Evolutionary conservation across 169 alveolate species (phyloP), one percentile per base, ranked within the genome.

Genomic region (Plasmodium vinckei): DNA sequence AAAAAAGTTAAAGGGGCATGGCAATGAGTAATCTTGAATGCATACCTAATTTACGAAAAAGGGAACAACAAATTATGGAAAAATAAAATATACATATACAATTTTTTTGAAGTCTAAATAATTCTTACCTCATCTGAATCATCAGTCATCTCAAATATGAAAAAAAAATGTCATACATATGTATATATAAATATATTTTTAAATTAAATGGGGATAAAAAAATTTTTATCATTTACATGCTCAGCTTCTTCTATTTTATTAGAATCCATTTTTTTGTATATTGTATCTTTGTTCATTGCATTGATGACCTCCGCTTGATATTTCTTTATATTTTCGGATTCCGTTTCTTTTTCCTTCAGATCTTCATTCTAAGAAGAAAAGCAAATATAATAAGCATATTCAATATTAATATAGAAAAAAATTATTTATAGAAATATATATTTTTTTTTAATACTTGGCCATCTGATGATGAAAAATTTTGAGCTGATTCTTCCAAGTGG

Each of bases 261-360:
- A 3, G 77, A 6, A 64, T 64, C 88, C 46, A 77, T 63, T 13
- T 77, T 77, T 77, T 77, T 57, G 65, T 77, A 77, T 15, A 64
- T 25, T n/a, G 49, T 64, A 9, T 63, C 68, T 13, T 77, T 51
- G 33, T 54, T 77, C 88, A 77, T 77, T 15, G 88, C 19, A 69
- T 77, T 63, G 65, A 77, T 77, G 44, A 77, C 75, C 46, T 77
- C 71, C 57, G 88, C 88, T 25, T 77, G 88, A 15, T 77, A 77
- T 10, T 77, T 77, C 71, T 57, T 77, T 39, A 77, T 57, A 53
- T 77, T 49, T 19, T 33, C 57, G 13, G 42, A 33, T 1, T 77
- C 88, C 19, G 19, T 68, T 64, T 77, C 88, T 1, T 53, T 63
- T 53, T 77, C 63, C 9, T 12, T 47, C 9, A 19, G 46, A 47